Evolutionary conservation across 2,329 filamentous ascomycete genomes (phyloP).

Genomic region (Chalara sp.): DNA sequence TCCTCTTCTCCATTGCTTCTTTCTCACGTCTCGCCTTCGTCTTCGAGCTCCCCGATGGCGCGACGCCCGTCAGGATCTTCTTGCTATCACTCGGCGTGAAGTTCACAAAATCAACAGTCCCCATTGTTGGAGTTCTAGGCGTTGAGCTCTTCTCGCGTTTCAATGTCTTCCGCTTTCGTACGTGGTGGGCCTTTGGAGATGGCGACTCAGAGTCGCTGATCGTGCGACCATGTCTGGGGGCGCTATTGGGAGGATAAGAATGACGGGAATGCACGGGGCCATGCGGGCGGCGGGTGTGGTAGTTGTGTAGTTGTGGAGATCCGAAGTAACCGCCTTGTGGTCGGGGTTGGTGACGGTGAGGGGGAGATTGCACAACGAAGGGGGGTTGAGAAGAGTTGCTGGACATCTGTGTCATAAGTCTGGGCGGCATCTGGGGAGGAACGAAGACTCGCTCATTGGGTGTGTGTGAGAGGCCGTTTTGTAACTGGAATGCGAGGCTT

Average conservation of each 20-base stretch:
- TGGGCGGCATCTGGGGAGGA: conserved; percentile 12
- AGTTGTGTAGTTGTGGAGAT: neutral
- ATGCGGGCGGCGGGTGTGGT: neutral
- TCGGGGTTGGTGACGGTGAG: conserved; percentile 5
- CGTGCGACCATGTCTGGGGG: conserved; percentile 4
- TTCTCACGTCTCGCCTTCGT: conserved; percentile 90
- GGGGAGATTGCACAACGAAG: conserved; percentile 15
- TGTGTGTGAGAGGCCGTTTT: conserved; percentile 20
- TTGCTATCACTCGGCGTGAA: conserved; percentile 76
- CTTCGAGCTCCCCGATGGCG: conserved; percentile 84
- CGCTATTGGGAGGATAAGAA: neutral
- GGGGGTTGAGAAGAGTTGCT: conserved; percentile 12
- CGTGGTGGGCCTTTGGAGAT: conserved; percentile 13
- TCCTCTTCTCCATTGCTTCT: conserved; percentile 72
- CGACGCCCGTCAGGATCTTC: conserved; percentile 81
- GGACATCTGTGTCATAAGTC: conserved; percentile 26
- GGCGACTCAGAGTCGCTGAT: conserved; percentile 12
- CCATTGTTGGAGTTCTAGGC: conserved; percentile 31
- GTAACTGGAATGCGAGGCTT: conserved; percentile 22
- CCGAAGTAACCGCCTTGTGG: neutral
- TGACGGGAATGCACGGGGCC: conserved; percentile 5
- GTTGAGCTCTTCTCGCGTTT: conserved; percentile 18
- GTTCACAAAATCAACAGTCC: conserved; percentile 69
- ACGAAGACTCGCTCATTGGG: conserved; percentile 13
- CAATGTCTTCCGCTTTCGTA: conserved; percentile 20